A percentile compares a stretch with the other conserved stretches of the same genome.
Conservation (phyloP, 352 stramenopile species). For the Phytophthora europaea region DNA sequence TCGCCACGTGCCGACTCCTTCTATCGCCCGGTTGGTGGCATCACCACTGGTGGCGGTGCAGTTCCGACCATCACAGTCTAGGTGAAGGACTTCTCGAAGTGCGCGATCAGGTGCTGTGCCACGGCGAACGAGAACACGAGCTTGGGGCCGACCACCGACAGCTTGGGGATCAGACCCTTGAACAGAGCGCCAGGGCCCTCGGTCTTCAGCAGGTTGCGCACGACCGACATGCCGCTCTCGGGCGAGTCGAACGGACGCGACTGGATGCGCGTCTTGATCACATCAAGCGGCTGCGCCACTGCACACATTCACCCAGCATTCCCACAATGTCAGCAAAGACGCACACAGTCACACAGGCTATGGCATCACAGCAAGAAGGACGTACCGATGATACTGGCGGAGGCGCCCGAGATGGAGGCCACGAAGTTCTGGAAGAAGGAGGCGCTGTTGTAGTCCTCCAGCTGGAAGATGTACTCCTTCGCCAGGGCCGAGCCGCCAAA, state of each 20-base stretch:
- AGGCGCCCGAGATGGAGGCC: slow-evolving; percentile 84
- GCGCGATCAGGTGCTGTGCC: slow-evolving; percentile 95
- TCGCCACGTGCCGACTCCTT: slow-evolving; percentile 6
- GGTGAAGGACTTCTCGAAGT: slow-evolving; percentile 92
- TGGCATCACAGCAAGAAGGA: slow-evolving; percentile 3
- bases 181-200: slow-evolving; percentile 94
- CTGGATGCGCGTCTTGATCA: slow-evolving; percentile 97
- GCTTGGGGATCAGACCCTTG: slow-evolving; percentile 96
- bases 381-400: slow-evolving; percentile 84
- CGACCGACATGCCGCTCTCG: slow-evolving; percentile 91
- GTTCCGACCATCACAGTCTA: slow-evolving; percentile 8
- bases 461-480: slow-evolving; percentile 93
- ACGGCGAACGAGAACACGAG: slow-evolving; percentile 97
- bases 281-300: slow-evolving; percentile 94
- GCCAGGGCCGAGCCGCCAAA: slow-evolving; percentile 93
- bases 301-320: slow-evolving; percentile 18
- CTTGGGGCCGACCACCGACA: slow-evolving; percentile 96
- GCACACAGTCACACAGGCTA: not conserved
- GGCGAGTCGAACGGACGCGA: slow-evolving; percentile 95
- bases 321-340: slow-evolving; percentile 8
- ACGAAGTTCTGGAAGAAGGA: slow-evolving; percentile 95
- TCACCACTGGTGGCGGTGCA: slow-evolving; percentile 18
- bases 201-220: slow-evolving; percentile 94
- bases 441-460: slow-evolving; percentile 92
- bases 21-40: slow-evolving; percentile 15